These are phyloP conservation scores for Calonectria hawksworthii DNA, from an alignment of 2,329 filamentous ascomycete species.

Conservation along the genomic window DNA sequence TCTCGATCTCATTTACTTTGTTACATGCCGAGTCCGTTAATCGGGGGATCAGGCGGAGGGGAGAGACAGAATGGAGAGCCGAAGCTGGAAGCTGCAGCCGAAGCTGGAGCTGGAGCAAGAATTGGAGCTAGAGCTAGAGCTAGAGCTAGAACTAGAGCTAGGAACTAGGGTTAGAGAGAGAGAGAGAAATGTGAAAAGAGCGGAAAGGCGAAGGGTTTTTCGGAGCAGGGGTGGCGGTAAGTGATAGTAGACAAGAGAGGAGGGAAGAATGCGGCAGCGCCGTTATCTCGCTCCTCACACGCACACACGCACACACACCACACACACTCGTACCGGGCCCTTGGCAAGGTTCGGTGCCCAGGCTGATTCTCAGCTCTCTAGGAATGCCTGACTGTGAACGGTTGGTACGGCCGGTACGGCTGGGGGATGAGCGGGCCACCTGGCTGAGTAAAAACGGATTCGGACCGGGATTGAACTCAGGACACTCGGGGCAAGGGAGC, in stretches of 20 bases:
- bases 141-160: not conserved
- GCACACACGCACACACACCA: not conserved
- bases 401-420: constrained; percentile 23
- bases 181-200: not conserved
- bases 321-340: constrained; percentile 17
- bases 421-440: constrained; percentile 30
- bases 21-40: not conserved
- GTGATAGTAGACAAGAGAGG: constrained; percentile 11
- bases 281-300: constrained; percentile 31
- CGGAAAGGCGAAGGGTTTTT: not conserved
- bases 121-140: not conserved
- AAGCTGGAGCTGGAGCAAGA: not conserved
- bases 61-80: not conserved
- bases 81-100: not conserved
- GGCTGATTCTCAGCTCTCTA: constrained; percentile 18
- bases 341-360: constrained; percentile 30
- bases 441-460: constrained; percentile 25
- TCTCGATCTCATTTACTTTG: constrained; percentile 28
- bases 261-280: constrained; percentile 17
- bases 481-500: constrained; percentile 24
- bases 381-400: constrained; percentile 12
- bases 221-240: not conserved
- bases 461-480: constrained; percentile 16
- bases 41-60: constrained; percentile 8
- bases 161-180: constrained; percentile 5